These are phyloP conservation scores for Lachnellula subtilissima DNA, from an alignment of 2,329 filamentous ascomycete species.

Conservation along the genomic window DNA sequence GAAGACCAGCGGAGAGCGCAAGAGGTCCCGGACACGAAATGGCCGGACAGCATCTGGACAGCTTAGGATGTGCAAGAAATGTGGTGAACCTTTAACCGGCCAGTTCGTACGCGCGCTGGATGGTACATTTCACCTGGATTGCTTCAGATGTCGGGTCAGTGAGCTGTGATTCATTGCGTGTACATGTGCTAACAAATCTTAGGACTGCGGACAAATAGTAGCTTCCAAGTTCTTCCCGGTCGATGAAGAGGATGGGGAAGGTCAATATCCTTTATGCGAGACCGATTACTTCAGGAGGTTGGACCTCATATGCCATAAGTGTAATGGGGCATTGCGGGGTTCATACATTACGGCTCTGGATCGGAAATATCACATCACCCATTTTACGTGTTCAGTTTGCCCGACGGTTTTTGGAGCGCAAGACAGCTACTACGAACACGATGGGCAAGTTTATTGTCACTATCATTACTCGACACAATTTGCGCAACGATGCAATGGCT, in stretches of 20 bases:
- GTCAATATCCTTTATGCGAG: constrained; percentile 93
- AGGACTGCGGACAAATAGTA: constrained; percentile 97
- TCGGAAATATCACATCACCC: constrained; percentile 97
- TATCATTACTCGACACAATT: constrained; percentile 99
- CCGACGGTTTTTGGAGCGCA: constrained; percentile 97
- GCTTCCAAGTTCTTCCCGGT: constrained; percentile 99
- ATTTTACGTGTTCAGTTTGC: constrained; percentile 97
- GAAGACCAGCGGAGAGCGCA: constrained; percentile 49
- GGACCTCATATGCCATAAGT: constrained; percentile 85
- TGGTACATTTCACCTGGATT: constrained; percentile 93
- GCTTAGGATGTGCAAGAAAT: constrained; percentile 75
- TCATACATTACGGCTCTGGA: constrained; percentile 98
- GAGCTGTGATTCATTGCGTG: constrained; percentile 6
- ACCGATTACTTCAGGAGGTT: constrained; percentile 95
- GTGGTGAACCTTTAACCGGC: constrained; percentile 78
- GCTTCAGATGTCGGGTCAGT: constrained; percentile 88
- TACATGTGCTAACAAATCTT: constrained; percentile 17
- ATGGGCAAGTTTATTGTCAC: constrained; percentile 93
- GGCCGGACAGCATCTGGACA: constrained; percentile 55
- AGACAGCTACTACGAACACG: constrained; percentile 98
- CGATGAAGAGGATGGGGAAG: constrained; percentile 78
- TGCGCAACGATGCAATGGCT: constrained; percentile 92
- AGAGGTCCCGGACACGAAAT: constrained; percentile 49
- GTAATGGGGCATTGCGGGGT: constrained; percentile 84
- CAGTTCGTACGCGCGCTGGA: constrained; percentile 94